Percentiles rank a stretch among this genome's conserved stretches.
Conservation (phyloP, 2,329 filamentous ascomycete species). For the Arthrobotrys pseudoclavata region DNA sequence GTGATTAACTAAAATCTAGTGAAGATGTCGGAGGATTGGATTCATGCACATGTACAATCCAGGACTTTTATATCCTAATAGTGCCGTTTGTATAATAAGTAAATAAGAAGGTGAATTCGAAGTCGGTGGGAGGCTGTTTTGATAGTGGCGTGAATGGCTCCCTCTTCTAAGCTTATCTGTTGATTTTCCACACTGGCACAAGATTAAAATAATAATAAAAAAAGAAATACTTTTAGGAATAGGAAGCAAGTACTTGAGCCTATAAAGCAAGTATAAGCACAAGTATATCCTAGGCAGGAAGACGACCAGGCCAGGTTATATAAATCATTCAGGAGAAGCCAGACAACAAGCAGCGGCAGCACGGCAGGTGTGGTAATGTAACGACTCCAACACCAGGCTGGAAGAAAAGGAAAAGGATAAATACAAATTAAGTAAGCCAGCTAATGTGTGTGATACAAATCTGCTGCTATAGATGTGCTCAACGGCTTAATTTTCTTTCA, state of each 20-base stretch:
- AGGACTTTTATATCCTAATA: background rate
- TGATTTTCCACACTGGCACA: background rate
- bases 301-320: background rate
- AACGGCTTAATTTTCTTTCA: background rate
- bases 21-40: background rate
- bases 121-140: conserved; percentile 15
- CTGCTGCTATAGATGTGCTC: background rate
- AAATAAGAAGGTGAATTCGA: no score
- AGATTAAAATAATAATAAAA: background rate
- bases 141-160: background rate
- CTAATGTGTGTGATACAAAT: background rate
- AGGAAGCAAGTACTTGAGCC: background rate
- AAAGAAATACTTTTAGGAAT: background rate
- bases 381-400: background rate
- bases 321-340: background rate
- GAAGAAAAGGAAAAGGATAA: background rate
- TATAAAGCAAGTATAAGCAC: background rate
- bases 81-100: background rate
- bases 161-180: background rate
- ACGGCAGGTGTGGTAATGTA: background rate
- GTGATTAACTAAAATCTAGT: background rate
- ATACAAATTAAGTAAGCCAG: background rate
- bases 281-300: background rate
- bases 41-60: background rate
- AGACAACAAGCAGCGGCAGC: background rate